Conservation (phyloP, 164 flowering plant genomes). For the Chimonanthus praecox region DNA sequence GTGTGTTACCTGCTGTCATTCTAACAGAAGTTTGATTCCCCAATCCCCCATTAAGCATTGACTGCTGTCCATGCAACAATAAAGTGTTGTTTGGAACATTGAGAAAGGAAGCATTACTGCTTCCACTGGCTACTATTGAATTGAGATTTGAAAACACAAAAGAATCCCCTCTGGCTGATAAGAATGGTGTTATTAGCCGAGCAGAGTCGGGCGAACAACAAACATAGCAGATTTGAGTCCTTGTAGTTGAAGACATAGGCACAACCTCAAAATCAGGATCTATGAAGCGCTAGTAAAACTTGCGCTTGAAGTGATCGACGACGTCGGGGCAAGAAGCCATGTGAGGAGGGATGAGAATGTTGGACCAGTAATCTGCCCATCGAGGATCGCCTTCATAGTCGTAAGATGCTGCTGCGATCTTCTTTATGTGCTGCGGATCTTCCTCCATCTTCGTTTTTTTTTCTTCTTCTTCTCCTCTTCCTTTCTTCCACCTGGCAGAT, state of each 20-base stretch:
- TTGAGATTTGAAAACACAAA: too few species aligned
- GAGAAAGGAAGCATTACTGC: slow-evolving; percentile 29
- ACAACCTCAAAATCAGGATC: slow-evolving; percentile 90
- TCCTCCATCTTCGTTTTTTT: slow-evolving; percentile 34
- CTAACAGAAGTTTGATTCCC: slow-evolving; percentile 31
- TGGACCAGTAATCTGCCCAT: slow-evolving; percentile 98
- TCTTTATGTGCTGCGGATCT: slow-evolving; percentile 76
- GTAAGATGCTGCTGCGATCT: slow-evolving; percentile 76
- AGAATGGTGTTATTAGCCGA: too few species aligned
- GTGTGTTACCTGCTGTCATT: slow-evolving; percentile 19
- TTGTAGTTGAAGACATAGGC: slow-evolving; percentile 53
- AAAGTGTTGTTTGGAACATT: slow-evolving; percentile 29
- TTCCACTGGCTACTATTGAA: slow-evolving; percentile 18
- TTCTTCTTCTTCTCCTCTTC: background rate
- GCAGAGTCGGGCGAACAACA: too few species aligned
- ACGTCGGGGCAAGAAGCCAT: slow-evolving; percentile 86
- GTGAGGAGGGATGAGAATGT: slow-evolving; percentile 89
- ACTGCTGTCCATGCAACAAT: slow-evolving; percentile 33
- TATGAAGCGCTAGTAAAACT: slow-evolving; percentile 91
- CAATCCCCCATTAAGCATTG: slow-evolving; percentile 15
- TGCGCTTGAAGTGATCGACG: slow-evolving; percentile 83
- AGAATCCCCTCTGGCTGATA: too few species aligned
- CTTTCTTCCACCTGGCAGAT: background rate
- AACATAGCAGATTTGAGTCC: too few species aligned
- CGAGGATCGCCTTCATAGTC: slow-evolving; percentile 86